A percentile compares a stretch with the other conserved stretches of the same genome.
These are phyloP conservation scores for Allantophomopsis cytisporea DNA, from an alignment of 2,329 filamentous ascomycete genomes.

Conservation along the genomic window DNA sequence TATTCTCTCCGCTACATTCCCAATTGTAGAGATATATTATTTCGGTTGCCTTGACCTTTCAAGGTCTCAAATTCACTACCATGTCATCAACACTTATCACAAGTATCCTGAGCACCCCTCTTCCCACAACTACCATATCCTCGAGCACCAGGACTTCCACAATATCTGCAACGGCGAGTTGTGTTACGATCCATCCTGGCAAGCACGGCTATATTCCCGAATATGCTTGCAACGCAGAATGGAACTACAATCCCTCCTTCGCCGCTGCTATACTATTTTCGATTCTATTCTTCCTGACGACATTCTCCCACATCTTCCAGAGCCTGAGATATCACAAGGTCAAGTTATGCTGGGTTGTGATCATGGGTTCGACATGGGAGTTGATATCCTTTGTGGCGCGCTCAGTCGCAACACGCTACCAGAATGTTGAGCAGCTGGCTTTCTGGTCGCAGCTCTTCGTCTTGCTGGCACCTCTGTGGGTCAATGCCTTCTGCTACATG, in stretches of 20 bases:
- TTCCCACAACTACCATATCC: too few relatives aligned
- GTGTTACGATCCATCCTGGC: not conserved
- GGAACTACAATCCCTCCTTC: conserved; percentile 20
- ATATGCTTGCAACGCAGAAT: conserved; percentile 8
- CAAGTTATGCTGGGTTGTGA: conserved; percentile 26
- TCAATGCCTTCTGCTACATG: conserved; percentile 21
- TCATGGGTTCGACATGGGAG: conserved; percentile 27
- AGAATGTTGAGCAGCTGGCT: conserved; percentile 18
- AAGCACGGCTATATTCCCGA: not conserved
- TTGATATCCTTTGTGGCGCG: conserved; percentile 24
- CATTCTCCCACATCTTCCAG: conserved; percentile 17
- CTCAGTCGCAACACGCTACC: conserved; percentile 18
- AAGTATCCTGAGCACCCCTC: too few relatives aligned
- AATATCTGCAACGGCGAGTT: too few relatives aligned
- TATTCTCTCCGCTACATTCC: too few relatives aligned
- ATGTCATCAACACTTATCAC: too few relatives aligned
- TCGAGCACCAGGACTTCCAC: too few relatives aligned
- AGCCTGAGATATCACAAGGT: conserved; percentile 18
- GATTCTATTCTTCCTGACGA: conserved; percentile 17
- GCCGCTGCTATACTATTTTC: conserved; percentile 19
- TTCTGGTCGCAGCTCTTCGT: conserved; percentile 26
- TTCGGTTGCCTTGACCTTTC: too few relatives aligned
- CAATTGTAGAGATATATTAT: too few relatives aligned
- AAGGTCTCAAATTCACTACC: too few relatives aligned
- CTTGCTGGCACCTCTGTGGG: conserved; percentile 20